Base-by-base conservation (phyloP, 2,329 filamentous ascomycete genomes). In the Thielaviopsis euricoi region DNA sequence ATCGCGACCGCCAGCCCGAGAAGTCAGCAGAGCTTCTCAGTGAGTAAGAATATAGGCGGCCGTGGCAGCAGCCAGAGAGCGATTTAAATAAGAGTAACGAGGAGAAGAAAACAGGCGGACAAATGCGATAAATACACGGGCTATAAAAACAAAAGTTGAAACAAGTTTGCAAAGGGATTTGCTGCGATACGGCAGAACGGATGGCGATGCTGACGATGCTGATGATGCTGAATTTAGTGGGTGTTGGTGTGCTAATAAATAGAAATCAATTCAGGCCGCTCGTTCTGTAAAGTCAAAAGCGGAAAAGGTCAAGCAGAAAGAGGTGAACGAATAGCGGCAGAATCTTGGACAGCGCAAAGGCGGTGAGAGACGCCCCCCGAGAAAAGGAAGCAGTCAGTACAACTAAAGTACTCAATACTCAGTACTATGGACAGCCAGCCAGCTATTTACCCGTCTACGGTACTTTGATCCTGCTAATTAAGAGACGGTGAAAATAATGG, bases 1-100 rank as follows among this genome's bases (percentile, higher is more conserved):
- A 96, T 96, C 71, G 76, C 76, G 70, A 67, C 64, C 63, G 66
- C 70, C 71, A 74, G 73, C 73, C 70, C 72, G 63, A 64, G 65
- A 43, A 60, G 66, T 66, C 67, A 64, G 62, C 63, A 60, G 61
- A 60, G 63, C 62, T 64, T 58, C 60, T 62, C 52, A 61, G 59
- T 6, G 29, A 6, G 6, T 43, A 60, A 55, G 64, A 61, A 58
- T 49, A 33, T 19, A 53, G 72, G 23, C 52, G n/a, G 48, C 53
- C 49, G 29, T n/a, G 19, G 17, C n/a, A 43, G 52, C 52, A 43
- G 21, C 29, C 29, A 17, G 21, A 4, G 9, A 25, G 37, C 43
- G 17, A n/a, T n/a, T n/a, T n/a, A n/a, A n/a, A n/a, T n/a, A n/a
- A n/a, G n/a, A n/a, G n/a, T n/a, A 49, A 49, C 6, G n/a, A 49